Base-by-base conservation (phyloP, 768 basidiomycete genomes). In the Lanmaoa pseudosensibilis region DNA sequence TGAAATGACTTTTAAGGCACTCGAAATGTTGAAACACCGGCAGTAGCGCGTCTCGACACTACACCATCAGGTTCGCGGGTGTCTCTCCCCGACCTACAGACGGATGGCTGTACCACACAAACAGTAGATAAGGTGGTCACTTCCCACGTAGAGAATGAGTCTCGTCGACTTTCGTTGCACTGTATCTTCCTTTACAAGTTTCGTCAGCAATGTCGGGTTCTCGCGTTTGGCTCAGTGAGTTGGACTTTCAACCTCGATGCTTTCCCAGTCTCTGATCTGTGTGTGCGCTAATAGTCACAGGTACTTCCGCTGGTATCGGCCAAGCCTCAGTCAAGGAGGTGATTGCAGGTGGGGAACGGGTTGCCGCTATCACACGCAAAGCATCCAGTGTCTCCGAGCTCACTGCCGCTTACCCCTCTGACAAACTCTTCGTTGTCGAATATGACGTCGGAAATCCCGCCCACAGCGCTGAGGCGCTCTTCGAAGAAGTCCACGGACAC, bases 241-340 rank as follows among this genome's bases (percentile, higher is more conserved):
- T 15, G 5, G 8, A 23, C 16, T 5, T 15, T 40, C 16, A 30
- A 30, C 5, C 5, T 33, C 12, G 2, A 25, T 45, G 32, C 7
- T 27, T 21, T n/a, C 3, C 6, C 45, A 16, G 11, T 40, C 9
- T 55, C 52, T 65, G 23, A 57, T 32, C 13, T 15, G 12, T 23
- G 12, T 30, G 1, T 38, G 25, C 19, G 19, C 18, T 11, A 15
- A 39, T 11, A 77, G 80, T 78, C 44, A 78, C 77, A 18, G 78
- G 78, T 39, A 64, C 77, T 4, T 75, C 74, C 1, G 56, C 74
- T 1, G 77, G 78, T 18, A 73, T 80, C 36, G 77, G 78, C 3
- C 68, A 69, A 18, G 52, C 60, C 13, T 61, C 72, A 18, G 68
- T 69, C 21, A 70, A 63, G 21, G 60, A 70, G 1, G 68, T 59